Conservation (phyloP, 1,284 basidiomycete genomes). For the Fomitopsis betulina region DNA sequence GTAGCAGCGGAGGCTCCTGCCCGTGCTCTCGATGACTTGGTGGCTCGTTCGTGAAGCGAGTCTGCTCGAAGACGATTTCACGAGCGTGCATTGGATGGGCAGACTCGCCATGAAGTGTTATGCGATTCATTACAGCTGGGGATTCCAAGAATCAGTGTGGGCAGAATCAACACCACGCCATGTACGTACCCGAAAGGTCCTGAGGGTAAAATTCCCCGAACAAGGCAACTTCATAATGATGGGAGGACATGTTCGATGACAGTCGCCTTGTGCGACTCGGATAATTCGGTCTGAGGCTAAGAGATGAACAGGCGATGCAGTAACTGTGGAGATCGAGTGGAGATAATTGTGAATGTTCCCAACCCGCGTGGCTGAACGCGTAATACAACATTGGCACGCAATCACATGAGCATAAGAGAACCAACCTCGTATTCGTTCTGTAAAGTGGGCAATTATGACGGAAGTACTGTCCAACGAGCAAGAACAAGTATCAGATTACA, state of each 20-base stretch:
- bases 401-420: neutral
- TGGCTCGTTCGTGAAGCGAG: conserved; percentile 43
- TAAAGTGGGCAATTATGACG: neutral
- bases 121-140: conserved; percentile 66
- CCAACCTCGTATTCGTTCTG: neutral
- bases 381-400: neutral
- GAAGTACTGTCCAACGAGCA: neutral
- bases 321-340: no score
- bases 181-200: conserved; percentile 26
- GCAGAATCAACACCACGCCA: no score
- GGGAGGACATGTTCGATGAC: conserved; percentile 25
- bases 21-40: conserved; percentile 52
- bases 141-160: conserved; percentile 26
- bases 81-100: conserved; percentile 63
- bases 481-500: neutral
- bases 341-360: no score
- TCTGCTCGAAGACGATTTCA: conserved; percentile 68
- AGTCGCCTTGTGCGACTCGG: no score
- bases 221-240: conserved; percentile 72
- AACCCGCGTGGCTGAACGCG: no score
- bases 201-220: conserved; percentile 65
- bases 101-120: conserved; percentile 73
- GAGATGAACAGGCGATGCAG: no score
- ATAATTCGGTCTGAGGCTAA: no score
- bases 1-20: conserved; percentile 60